A percentile compares a stretch with the other conserved stretches of the same genome.
Evolutionary conservation across 2,329 filamentous ascomycete genomes (phyloP).

Genomic region (Botryotinia narcissicola): DNA sequence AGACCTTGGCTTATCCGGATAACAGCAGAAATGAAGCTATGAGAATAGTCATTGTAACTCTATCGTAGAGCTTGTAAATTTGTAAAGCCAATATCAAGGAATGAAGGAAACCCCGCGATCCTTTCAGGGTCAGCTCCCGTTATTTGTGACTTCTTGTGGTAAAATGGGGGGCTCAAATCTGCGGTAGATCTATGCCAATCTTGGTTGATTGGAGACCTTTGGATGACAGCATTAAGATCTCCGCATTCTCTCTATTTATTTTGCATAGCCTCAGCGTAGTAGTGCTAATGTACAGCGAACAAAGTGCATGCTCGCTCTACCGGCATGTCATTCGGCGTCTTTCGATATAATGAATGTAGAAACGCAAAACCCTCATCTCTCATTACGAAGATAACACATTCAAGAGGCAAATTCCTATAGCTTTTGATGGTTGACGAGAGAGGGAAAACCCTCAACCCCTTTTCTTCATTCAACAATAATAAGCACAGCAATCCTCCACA

Average conservation of each 20-base stretch:
- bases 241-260: conserved; percentile 6
- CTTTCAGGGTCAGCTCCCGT: not conserved
- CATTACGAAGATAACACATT: conserved; percentile 1
- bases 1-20: conserved; percentile 6
- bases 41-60: conserved; percentile 10
- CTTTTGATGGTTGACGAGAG: not conserved
- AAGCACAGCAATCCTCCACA: not conserved
- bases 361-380: conserved; percentile 6
- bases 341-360: conserved; percentile 1
- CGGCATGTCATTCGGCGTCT: not conserved
- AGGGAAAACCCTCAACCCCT: not conserved
- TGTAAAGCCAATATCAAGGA: conserved; percentile 14
- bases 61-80: not conserved
- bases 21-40: conserved; percentile 12
- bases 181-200: conserved; percentile 17
- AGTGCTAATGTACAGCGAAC: conserved; percentile 5
- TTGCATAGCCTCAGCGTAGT: conserved; percentile 18
- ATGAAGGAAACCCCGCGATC: conserved; percentile 15
- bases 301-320: not conserved
- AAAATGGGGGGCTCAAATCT: not conserved
- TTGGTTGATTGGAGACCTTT: conserved; percentile 8
- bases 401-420: not conserved
- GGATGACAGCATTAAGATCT: conserved; percentile 13
- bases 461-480: not conserved
- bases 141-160: not conserved